These are phyloP conservation scores for Ulmus americana DNA, from an alignment of 331 rosid genomes.

Conservation along the genomic window DNA sequence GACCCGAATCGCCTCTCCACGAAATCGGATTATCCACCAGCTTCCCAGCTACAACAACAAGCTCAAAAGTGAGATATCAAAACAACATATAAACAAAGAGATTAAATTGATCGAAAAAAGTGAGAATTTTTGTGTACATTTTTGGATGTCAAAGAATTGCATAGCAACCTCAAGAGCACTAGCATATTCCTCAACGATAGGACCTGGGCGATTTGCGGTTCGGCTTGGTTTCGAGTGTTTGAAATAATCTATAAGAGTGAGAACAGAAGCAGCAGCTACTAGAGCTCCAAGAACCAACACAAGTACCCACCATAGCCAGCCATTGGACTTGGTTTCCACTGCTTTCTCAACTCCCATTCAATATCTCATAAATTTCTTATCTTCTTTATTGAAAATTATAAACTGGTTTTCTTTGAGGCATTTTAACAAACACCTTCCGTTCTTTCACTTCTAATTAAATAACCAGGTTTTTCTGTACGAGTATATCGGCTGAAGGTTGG, in stretches of 20 bases:
- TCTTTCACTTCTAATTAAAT: too few relatives aligned
- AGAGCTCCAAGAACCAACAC: slow-evolving; percentile 28
- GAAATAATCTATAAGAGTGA: slow-evolving; percentile 19
- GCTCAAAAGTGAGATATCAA: slow-evolving; percentile 2
- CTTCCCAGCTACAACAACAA: slow-evolving; percentile 58
- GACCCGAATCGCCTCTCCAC: slow-evolving; percentile 94
- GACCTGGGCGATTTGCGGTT: slow-evolving; percentile 51
- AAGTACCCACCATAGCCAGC: slow-evolving; percentile 27
- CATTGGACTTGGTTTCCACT: slow-evolving; percentile 8
- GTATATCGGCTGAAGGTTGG: too few relatives aligned
- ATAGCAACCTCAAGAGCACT: slow-evolving; percentile 65
- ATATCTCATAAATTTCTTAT: slow-evolving; percentile 4
- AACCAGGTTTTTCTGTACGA: too few relatives aligned
- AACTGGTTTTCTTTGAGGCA: background rate
- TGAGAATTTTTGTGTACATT: slow-evolving; percentile 53
- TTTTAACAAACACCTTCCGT: background rate
- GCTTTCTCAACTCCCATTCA: slow-evolving; percentile 17
- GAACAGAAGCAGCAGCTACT: slow-evolving; percentile 24
- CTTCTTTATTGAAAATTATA: background rate
- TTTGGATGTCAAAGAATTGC: slow-evolving; percentile 80
- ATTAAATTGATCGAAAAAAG: background rate
- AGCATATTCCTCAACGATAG: slow-evolving; percentile 44
- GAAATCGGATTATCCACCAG: slow-evolving; percentile 55
- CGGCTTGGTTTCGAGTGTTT: slow-evolving; percentile 21
- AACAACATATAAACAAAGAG: background rate